phyloP scores from a whole-genome alignment of 2,329 filamentous ascomycete species.

The Ophiostoma sp. region DNA sequence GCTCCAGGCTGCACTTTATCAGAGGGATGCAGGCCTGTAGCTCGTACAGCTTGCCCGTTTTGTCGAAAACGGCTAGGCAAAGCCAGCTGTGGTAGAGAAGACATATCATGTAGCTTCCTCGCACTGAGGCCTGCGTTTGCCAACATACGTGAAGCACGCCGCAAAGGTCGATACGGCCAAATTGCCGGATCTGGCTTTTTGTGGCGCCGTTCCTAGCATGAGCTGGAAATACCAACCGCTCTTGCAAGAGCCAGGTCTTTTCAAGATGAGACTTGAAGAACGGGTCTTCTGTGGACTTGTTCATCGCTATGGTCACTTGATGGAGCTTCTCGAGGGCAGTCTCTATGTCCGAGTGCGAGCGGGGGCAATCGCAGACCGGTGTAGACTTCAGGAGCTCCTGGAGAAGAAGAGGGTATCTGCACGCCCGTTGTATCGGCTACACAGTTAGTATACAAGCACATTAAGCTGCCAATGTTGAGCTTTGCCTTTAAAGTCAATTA shows the following conservation, averaged over 20 bases:
- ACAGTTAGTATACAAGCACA: neutral
- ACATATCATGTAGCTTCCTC: constrained; percentile 78
- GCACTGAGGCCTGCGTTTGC: constrained; percentile 61
- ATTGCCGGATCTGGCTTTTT: constrained; percentile 65
- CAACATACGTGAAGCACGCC: constrained; percentile 80
- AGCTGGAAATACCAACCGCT: constrained; percentile 67
- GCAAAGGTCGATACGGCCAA: constrained; percentile 76
- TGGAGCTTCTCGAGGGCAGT: constrained; percentile 66
- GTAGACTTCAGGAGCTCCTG: constrained; percentile 77
- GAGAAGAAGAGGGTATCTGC: constrained; percentile 85
- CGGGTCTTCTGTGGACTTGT: constrained; percentile 74
- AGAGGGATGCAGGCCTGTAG: constrained; percentile 71
- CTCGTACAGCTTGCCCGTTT: constrained; percentile 62
- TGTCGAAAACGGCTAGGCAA: constrained; percentile 64
- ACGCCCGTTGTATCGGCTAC: constrained; percentile 86
- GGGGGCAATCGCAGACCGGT: constrained; percentile 77
- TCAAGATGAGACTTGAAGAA: constrained; percentile 65
- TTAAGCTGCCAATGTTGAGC: neutral
- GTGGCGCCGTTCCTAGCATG: constrained; percentile 49
- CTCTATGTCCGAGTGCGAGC: constrained; percentile 73
- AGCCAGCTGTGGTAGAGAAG: constrained; percentile 77
- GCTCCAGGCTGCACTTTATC: constrained; percentile 60
- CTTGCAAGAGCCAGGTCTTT: constrained; percentile 79
- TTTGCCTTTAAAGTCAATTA: constrained; percentile 32
- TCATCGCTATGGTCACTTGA: constrained; percentile 72